A percentile compares a stretch with the other conserved stretches of the same genome.
These are phyloP conservation scores for Wickerhamomyces strasburgensis DNA, from an alignment of 805 yeast species.

Conservation along the genomic window DNA sequence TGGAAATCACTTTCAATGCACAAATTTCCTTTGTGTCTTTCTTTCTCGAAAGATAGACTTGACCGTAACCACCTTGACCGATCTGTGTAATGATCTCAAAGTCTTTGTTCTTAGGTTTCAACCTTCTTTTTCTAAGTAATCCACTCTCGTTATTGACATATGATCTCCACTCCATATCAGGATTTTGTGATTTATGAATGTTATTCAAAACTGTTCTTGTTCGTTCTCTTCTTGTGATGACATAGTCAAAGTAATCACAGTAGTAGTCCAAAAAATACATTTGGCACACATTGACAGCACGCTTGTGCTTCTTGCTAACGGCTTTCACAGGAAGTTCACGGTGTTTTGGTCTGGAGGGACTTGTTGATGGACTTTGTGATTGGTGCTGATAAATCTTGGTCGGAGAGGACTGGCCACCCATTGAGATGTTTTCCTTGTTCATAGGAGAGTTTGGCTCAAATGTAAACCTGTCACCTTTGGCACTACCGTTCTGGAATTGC, in stretches of 20 bases:
- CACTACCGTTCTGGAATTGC: conserved; percentile 17
- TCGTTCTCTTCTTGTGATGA: conserved; percentile 80
- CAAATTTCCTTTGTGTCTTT: conserved; percentile 92
- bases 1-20: conserved; percentile 89
- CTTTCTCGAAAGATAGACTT: conserved; percentile 93
- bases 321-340: conserved; percentile 9
- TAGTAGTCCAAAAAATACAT: conserved; percentile 92
- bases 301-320: conserved; percentile 53
- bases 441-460: conserved; percentile 32
- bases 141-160: conserved; percentile 84
- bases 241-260: conserved; percentile 92
- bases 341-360: conserved; percentile 13
- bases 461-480: conserved; percentile 23
- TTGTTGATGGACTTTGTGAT: conserved; percentile 1
- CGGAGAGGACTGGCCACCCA: conserved; percentile 17
- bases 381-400: conserved; percentile 21
- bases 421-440: conserved; percentile 39
- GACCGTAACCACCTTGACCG: conserved; percentile 99
- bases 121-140: conserved; percentile 77
- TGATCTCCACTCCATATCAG: conserved; percentile 58
- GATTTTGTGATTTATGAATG: conserved; percentile 34
- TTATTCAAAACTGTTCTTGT: conserved; percentile 62
- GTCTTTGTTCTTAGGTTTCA: conserved; percentile 90
- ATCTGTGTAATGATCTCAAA: conserved; percentile 96
- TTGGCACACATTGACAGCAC: conserved; percentile 88